Evolutionary conservation across 441 rosid genomes (phyloP).

Genomic region (Adansonia rubrostipa): DNA sequence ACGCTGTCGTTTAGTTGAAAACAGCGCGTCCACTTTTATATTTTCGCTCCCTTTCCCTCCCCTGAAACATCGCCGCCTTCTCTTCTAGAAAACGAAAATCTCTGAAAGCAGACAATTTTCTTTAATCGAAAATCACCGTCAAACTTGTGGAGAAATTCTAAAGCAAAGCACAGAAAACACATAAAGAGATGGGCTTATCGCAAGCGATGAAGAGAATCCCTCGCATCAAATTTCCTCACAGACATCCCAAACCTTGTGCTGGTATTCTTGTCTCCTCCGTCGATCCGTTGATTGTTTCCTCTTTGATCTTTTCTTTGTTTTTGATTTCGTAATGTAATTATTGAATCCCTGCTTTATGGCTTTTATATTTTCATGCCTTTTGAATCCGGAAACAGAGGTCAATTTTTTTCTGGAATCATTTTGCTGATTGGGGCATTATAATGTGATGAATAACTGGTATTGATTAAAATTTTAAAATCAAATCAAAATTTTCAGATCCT

Average conservation of each 20-base stretch:
- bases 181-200: constrained; percentile 46
- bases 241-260: constrained; percentile 60
- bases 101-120: not conserved
- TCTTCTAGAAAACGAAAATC: constrained; percentile 9
- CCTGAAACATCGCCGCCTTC: constrained; percentile 8
- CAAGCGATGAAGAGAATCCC: constrained; percentile 75
- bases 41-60: not conserved
- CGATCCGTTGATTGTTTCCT: not conserved
- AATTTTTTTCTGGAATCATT: not conserved
- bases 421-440: not conserved
- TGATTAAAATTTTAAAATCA: not conserved
- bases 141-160: not conserved
- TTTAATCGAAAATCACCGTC: not conserved
- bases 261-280: not conserved
- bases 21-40: not conserved
- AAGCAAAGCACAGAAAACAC: not conserved
- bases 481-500: constrained; percentile 37
- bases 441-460: not conserved
- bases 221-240: constrained; percentile 70
- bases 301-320: not conserved
- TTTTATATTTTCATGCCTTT: not conserved
- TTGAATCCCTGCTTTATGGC: not conserved
- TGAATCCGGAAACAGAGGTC: not conserved
- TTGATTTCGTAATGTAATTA: not conserved
- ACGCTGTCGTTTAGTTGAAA: not conserved